Conservation (phyloP, 495 filamentous ascomycete species). For the Cladorrhinum samala region DNA sequence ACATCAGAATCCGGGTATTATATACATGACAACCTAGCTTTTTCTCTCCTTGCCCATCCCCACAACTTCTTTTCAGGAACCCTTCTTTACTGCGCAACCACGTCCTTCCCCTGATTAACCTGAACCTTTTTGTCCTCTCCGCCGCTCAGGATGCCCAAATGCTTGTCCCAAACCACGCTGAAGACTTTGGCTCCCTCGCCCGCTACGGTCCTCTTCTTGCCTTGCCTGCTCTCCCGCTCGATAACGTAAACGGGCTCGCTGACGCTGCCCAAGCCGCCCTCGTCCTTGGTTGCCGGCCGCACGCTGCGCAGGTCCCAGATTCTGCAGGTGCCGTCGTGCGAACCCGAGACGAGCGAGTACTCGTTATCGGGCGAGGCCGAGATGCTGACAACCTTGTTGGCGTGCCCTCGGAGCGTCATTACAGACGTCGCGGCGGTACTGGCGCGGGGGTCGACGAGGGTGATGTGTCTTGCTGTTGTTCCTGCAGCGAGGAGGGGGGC, state of each 20-base stretch:
- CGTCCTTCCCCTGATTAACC: slow-evolving; percentile 61
- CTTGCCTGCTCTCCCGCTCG: slow-evolving; percentile 69
- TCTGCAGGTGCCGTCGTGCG: slow-evolving; percentile 82
- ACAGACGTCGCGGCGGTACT: slow-evolving; percentile 65
- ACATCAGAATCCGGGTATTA: slow-evolving; percentile 12
- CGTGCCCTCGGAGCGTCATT: slow-evolving; percentile 85
- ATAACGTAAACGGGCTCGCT: slow-evolving; percentile 78
- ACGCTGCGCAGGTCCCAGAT: slow-evolving; percentile 86
- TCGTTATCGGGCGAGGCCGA: slow-evolving; percentile 64
- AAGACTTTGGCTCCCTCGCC: slow-evolving; percentile 89
- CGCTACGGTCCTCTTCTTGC: slow-evolving; percentile 45
- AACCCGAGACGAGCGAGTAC: slow-evolving; percentile 74
- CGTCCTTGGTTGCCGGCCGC: slow-evolving; percentile 56
- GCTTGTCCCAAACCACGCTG: slow-evolving; percentile 76
- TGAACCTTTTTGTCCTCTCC: slow-evolving; percentile 92
- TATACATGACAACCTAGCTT: neutral
- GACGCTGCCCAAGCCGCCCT: slow-evolving; percentile 53
- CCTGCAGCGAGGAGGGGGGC: slow-evolving; percentile 75
- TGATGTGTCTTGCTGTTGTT: slow-evolving; percentile 79
- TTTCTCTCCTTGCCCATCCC: neutral
- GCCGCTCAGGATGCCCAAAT: slow-evolving; percentile 81
- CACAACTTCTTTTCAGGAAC: neutral
- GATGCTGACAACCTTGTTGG: slow-evolving; percentile 71
- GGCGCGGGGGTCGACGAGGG: slow-evolving; percentile 79
- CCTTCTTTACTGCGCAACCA: slow-evolving; percentile 16